Evolutionary conservation across 2,329 filamentous ascomycete species (phyloP), one percentile per base, ranked within the genome.

Genomic region (Colletotrichum nymphaeae): DNA sequence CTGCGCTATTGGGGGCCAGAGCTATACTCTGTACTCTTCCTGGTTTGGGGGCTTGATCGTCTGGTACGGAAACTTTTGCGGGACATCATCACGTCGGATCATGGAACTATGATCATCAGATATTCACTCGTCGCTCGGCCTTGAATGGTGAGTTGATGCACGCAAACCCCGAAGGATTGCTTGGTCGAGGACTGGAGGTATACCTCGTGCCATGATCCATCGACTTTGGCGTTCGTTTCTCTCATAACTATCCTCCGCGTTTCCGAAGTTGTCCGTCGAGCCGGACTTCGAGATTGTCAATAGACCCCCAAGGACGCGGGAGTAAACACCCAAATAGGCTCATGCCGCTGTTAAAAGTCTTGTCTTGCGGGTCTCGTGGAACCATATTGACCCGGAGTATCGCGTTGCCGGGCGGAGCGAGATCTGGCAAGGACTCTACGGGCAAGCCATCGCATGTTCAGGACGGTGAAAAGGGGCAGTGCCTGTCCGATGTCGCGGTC

Each of bases 1-100:
- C n/a, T 24, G 37, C 42, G 26, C n/a, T 56, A 26, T 30, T 65
- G 30, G 42, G 24, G 32, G 19, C 19, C 9, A 19, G n/a, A 60
- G 37, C 37, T 42, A 42, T 42, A 32, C 12, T 6, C 22, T 9
- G 22, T 42, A 1, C 19, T 49, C 46, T 4, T 2, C 35, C 37
- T 42, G 16, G 37, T 9, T 14, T 56, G 65, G 22, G 63, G 24
- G 53, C 46, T 32, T 62, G 46, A 56, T 67, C 68, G 42, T 49
- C 63, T 42, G 55, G 56, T 62, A 67, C 55, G 35, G 56, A 59
- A 56, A 67, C 24, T 19, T 22, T 46, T 12, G 24, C 16, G 32
- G 67, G 12, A 53, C 63, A 67, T 56, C 55, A 66, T 59, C 56
- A 55, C 32, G 42, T 67, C 37, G 58, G 63, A 60, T 60, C 63